Percentiles rank a stretch among this genome's conserved stretches.
phyloP scores from a whole-genome alignment of 2,329 filamentous ascomycete genomes.

The Verticillium nonalfalfae region DNA sequence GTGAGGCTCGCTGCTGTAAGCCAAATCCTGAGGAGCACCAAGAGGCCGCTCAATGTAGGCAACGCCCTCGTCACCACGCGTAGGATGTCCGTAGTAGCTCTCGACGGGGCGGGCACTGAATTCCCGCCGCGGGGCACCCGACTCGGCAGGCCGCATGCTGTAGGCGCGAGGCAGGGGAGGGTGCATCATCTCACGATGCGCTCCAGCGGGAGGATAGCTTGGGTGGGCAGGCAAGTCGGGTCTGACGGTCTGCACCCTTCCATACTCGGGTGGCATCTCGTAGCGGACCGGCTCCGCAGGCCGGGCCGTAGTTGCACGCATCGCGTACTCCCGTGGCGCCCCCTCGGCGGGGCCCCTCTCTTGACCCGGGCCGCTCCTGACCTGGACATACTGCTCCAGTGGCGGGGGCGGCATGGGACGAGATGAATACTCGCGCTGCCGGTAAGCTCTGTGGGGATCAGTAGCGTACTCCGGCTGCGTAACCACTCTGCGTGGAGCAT shows the following conservation, averaged over 20 bases:
- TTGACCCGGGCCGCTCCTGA: constrained; percentile 14
- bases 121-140: constrained; percentile 22
- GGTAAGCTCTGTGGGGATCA: constrained; percentile 46
- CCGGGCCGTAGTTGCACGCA: constrained; percentile 52
- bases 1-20: constrained; percentile 35
- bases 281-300: constrained; percentile 40
- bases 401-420: constrained; percentile 34
- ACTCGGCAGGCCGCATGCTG: constrained; percentile 23
- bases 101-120: constrained; percentile 37
- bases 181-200: constrained; percentile 23
- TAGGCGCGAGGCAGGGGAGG: constrained; percentile 16
- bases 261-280: constrained; percentile 33
- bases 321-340: constrained; percentile 43
- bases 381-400: constrained; percentile 38
- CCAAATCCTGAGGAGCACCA: constrained; percentile 32
- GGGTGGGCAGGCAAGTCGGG: constrained; percentile 29
- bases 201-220: constrained; percentile 38
- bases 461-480: constrained; percentile 55
- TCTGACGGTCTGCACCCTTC: constrained; percentile 32
- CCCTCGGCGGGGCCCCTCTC: constrained; percentile 38
- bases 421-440: constrained; percentile 51
- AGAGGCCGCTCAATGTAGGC: constrained; percentile 36
- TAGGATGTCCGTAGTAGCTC: constrained; percentile 33
- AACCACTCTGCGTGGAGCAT: constrained; percentile 49
- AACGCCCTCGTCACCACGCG: constrained; percentile 28